phyloP scores from a whole-genome alignment of 148 eudicot genomes.

The Pouteria glomerata region DNA sequence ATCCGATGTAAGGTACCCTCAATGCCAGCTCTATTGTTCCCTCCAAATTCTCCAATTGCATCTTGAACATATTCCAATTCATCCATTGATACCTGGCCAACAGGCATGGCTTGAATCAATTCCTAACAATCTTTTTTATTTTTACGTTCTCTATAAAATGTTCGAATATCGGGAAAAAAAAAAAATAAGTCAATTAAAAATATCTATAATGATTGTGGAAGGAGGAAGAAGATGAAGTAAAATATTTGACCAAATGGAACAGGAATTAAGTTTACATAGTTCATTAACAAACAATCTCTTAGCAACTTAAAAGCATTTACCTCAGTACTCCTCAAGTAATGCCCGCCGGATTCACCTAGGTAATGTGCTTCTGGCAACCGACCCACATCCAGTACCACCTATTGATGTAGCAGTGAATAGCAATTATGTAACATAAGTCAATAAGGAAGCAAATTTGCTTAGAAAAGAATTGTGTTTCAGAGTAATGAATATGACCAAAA shows the following conservation, averaged over 20 bases:
- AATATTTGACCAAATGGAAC: not conserved
- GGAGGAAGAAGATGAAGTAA: not conserved
- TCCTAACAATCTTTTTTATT: not conserved
- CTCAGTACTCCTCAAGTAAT: slow-evolving; percentile 34
- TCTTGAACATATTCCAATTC: slow-evolving; percentile 40
- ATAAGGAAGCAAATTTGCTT: not conserved
- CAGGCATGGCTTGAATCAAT: not conserved
- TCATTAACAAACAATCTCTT: not conserved
- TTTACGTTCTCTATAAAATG: not conserved
- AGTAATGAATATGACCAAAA: not conserved
- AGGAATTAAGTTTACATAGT: not conserved
- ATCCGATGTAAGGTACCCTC: slow-evolving; percentile 49
- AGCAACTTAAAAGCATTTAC: slow-evolving; percentile 18
- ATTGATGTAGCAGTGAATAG: slow-evolving; percentile 2
- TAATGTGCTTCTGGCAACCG: slow-evolving; percentile 39
- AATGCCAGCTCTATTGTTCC: slow-evolving; percentile 51
- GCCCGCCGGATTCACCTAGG: slow-evolving; percentile 29
- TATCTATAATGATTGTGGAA: not conserved
- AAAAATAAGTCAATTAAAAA: no score
- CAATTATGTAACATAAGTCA: not conserved
- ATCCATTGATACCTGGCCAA: slow-evolving; percentile 31
- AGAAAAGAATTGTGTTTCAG: not conserved
- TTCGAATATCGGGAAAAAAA: no score
- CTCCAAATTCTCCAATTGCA: slow-evolving; percentile 45
- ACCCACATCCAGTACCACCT: slow-evolving; percentile 48